phyloP scores from a whole-genome alignment of 2,329 filamentous ascomycete species.

The Teratosphaeria epicoccoides region DNA sequence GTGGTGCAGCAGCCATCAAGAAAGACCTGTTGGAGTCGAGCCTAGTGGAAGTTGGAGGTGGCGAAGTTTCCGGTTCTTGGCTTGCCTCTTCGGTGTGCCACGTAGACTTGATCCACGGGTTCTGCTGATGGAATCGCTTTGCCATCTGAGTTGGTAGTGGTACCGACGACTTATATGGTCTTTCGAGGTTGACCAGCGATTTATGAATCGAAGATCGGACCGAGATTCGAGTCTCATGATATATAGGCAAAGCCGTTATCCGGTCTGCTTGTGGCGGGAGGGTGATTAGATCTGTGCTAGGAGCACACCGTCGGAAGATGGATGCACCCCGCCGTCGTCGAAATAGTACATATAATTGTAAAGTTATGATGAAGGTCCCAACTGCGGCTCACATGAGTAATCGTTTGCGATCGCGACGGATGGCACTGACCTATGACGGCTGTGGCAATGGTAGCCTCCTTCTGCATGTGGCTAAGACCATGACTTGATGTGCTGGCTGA shows the following conservation, averaged over 20 bases:
- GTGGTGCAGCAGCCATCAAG: neutral
- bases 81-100: constrained; percentile 2
- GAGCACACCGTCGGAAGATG: constrained; percentile 8
- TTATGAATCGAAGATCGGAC: constrained; percentile 14
- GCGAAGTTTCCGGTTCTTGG: neutral
- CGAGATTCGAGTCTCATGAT: constrained; percentile 16
- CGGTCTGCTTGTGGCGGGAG: constrained; percentile 2
- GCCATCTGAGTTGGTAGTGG: constrained; percentile 2
- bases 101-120: constrained; percentile 4
- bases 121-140: constrained; percentile 6
- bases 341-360: constrained; percentile 14
- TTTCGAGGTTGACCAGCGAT: constrained; percentile 2
- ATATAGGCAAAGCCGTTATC: constrained; percentile 15
- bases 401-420: neutral
- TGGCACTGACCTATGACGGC: constrained; percentile 14
- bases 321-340: constrained; percentile 16
- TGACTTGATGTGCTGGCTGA: neutral
- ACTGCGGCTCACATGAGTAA: constrained; percentile 6
- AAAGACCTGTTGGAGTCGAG: neutral
- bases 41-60: neutral
- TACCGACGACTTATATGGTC: neutral
- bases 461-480: constrained; percentile 6
- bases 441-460: constrained; percentile 14
- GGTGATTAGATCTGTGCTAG: constrained; percentile 10
- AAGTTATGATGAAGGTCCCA: constrained; percentile 12